These are phyloP conservation scores for Vanderwaltozyma verrucispora DNA, from an alignment of 805 yeast species.

Conservation along the genomic window DNA sequence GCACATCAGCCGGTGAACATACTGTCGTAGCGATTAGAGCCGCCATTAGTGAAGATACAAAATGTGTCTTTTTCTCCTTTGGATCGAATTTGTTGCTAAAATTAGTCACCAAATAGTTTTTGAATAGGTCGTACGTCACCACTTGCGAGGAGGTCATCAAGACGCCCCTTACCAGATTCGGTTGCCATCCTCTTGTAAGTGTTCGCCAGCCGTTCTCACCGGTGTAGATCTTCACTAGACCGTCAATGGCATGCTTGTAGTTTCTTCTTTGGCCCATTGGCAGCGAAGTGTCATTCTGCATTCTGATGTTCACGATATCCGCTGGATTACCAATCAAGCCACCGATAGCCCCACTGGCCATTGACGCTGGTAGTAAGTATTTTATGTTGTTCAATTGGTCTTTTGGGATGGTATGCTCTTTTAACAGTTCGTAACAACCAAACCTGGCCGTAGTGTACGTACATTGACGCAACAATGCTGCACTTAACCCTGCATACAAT, in stretches of 20 bases:
- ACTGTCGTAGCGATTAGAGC: slow-evolving; percentile 86
- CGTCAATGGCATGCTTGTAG: slow-evolving; percentile 71
- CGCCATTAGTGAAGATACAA: slow-evolving; percentile 66
- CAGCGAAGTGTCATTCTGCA: slow-evolving; percentile 78
- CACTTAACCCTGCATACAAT: slow-evolving; percentile 74
- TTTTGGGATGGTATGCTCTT: slow-evolving; percentile 40
- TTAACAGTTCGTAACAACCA: slow-evolving; percentile 73
- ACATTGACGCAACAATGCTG: slow-evolving; percentile 75
- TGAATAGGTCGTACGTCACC: slow-evolving; percentile 74
- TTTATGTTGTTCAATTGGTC: slow-evolving; percentile 43
- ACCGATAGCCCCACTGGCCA: slow-evolving; percentile 79
- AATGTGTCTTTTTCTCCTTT: slow-evolving; percentile 58
- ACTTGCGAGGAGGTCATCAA: slow-evolving; percentile 88
- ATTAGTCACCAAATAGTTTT: slow-evolving; percentile 42
- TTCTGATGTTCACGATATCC: slow-evolving; percentile 77
- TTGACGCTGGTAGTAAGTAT: slow-evolving; percentile 61
- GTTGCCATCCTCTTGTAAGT: slow-evolving; percentile 63
- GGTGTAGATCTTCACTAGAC: slow-evolving; percentile 45
- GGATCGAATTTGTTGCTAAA: slow-evolving; percentile 48
- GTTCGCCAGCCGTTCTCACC: slow-evolving; percentile 49
- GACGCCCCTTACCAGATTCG: slow-evolving; percentile 71
- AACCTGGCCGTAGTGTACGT: slow-evolving; percentile 81
- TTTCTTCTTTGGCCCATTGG: slow-evolving; percentile 57
- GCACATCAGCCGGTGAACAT: slow-evolving; percentile 88
- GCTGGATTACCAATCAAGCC: slow-evolving; percentile 84